phyloP scores from a whole-genome alignment of 768 basidiomycete genomes.

The Phylloporus scabripes region DNA sequence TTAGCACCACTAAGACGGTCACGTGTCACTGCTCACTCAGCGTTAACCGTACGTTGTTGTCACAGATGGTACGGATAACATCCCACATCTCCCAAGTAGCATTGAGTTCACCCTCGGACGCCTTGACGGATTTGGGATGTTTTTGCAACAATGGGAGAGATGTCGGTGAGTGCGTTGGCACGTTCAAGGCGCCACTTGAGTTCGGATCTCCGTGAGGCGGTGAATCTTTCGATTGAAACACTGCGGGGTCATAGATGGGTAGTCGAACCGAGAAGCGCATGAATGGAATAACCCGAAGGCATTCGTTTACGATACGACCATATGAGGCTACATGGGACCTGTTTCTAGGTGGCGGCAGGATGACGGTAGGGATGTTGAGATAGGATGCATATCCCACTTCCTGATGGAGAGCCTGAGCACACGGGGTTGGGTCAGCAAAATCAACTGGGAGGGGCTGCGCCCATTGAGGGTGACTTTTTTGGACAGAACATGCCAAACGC shows the following conservation, averaged over 20 bases:
- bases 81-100: slow-evolving; percentile 99
- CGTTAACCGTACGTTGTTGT: slow-evolving; percentile 69
- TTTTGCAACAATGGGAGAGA: slow-evolving; percentile 22
- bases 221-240: slow-evolving; percentile 40
- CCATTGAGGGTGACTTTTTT: slow-evolving; percentile 13
- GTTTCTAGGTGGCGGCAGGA: slow-evolving; percentile 84
- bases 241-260: slow-evolving; percentile 72
- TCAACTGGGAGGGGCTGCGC: slow-evolving; percentile 11
- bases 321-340: slow-evolving; percentile 86
- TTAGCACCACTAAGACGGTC: slow-evolving; percentile 9
- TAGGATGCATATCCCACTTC: slow-evolving; percentile 92
- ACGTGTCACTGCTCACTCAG: slow-evolving; percentile 59
- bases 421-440: slow-evolving; percentile 12
- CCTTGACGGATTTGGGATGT: slow-evolving; percentile 26
- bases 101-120: slow-evolving; percentile 55
- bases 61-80: slow-evolving; percentile 83
- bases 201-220: slow-evolving; percentile 25
- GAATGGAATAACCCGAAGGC: slow-evolving; percentile 62
- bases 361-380: slow-evolving; percentile 76
- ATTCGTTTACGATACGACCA: slow-evolving; percentile 82
- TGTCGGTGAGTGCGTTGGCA: slow-evolving; percentile 19
- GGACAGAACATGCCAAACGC: slow-evolving; percentile 12
- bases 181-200: slow-evolving; percentile 22
- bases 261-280: slow-evolving; percentile 79
- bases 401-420: slow-evolving; percentile 76